phyloP scores from a whole-genome alignment of 495 filamentous ascomycete genomes.

The Pseudomonodictys pantanalensis region DNA sequence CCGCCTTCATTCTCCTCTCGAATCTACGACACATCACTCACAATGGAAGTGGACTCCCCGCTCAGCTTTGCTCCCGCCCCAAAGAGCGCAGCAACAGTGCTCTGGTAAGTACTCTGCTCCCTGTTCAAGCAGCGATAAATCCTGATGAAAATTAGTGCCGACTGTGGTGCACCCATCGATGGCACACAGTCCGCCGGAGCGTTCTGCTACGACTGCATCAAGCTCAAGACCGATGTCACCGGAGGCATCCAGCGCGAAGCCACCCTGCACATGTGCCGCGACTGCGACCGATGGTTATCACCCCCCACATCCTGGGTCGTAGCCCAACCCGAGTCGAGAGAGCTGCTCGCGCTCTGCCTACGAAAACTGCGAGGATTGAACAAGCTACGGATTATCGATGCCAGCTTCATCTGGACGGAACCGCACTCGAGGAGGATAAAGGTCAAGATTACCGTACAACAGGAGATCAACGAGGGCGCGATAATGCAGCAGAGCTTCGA shows the following conservation, averaged over 20 bases:
- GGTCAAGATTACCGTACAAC: conserved; percentile 90
- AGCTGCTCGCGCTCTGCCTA: conserved; percentile 85
- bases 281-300: conserved; percentile 91
- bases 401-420: conserved; percentile 97
- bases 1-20: background rate
- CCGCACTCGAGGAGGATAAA: conserved; percentile 87
- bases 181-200: conserved; percentile 60
- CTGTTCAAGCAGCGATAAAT: too few relatives aligned
- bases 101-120: too few relatives aligned
- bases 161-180: conserved; percentile 29
- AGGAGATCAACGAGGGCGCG: conserved; percentile 66
- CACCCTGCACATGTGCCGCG: conserved; percentile 76
- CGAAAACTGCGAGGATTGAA: conserved; percentile 74
- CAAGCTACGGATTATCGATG: conserved; percentile 90
- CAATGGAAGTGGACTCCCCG: conserved; percentile 28
- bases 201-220: conserved; percentile 90
- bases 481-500: conserved; percentile 94
- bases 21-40: background rate
- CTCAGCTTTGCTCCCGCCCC: conserved; percentile 20
- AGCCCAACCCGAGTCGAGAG: conserved; percentile 78
- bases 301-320: conserved; percentile 82
- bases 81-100: conserved; percentile 25
- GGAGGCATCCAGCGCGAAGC: conserved; percentile 84
- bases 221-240: conserved; percentile 90
- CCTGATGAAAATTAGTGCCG: too few relatives aligned